Evolutionary conservation across 306 rosid species (phyloP).

Genomic region (Rosa persica): DNA sequence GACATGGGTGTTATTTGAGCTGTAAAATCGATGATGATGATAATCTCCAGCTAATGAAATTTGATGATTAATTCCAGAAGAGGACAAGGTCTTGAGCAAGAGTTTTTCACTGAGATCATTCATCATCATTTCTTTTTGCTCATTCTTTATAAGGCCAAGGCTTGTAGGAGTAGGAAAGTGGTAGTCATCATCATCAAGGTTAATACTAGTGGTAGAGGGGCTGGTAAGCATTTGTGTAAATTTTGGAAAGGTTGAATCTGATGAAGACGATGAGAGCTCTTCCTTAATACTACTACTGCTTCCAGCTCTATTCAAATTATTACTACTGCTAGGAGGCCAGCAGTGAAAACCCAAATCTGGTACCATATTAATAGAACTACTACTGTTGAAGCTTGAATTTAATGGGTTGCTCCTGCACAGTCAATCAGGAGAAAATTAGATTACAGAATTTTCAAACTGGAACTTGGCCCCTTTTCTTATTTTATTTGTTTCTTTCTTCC

Average conservation of each 20-base stretch:
- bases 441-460: not conserved
- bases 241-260: slow-evolving; percentile 45
- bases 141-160: slow-evolving; percentile 24
- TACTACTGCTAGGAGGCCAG: slow-evolving; percentile 17
- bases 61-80: slow-evolving; percentile 20
- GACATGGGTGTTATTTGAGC: not conserved
- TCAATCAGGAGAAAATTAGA: not conserved
- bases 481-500: not conserved
- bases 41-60: not conserved
- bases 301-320: slow-evolving; percentile 3
- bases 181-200: slow-evolving; percentile 24
- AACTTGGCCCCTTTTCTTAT: not conserved
- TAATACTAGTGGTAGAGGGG: slow-evolving; percentile 24
- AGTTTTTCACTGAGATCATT: slow-evolving; percentile 53
- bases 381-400: slow-evolving; percentile 5
- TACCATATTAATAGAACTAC: slow-evolving; percentile 8
- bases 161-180: slow-evolving; percentile 19
- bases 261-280: slow-evolving; percentile 33
- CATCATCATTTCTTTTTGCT: slow-evolving; percentile 30
- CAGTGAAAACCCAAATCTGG: slow-evolving; percentile 28
- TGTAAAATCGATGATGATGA: slow-evolving; percentile 13
- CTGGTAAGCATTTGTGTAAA: slow-evolving; percentile 54
- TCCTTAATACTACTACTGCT: slow-evolving; percentile 39
- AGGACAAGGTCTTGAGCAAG: slow-evolving; percentile 49
- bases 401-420: slow-evolving; percentile 10